Evolutionary conservation across 768 basidiomycete species (phyloP).

Genomic region (Boletus insuetus): DNA sequence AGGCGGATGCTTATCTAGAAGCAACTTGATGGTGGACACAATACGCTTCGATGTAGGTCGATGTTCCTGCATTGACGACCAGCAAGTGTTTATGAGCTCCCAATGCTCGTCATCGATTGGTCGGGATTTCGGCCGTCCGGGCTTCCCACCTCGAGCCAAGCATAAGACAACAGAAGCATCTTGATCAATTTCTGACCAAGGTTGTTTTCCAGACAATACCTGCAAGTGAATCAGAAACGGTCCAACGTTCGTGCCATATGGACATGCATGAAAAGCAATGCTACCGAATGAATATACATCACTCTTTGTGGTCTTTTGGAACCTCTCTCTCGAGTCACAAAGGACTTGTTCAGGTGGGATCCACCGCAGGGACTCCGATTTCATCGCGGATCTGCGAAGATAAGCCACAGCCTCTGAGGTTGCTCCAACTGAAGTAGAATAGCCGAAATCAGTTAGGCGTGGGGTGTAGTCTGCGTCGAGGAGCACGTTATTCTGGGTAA

Average conservation of each 20-base stretch:
- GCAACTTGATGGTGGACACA: background rate
- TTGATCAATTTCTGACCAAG: background rate
- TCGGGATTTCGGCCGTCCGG: background rate
- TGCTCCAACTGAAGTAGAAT: conserved; percentile 21
- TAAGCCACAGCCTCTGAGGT: background rate
- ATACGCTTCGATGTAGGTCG: background rate
- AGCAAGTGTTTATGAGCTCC: conserved; percentile 4
- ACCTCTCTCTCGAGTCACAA: conserved; percentile 11
- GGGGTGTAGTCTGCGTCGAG: conserved; percentile 27
- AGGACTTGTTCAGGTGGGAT: conserved; percentile 34
- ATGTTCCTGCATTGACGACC: background rate
- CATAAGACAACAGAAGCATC: conserved; percentile 4
- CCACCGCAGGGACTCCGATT: conserved; percentile 38
- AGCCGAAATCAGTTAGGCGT: conserved; percentile 44
- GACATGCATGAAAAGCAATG: conserved; percentile 24
- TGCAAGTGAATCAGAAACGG: background rate
- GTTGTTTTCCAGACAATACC: conserved; percentile 19
- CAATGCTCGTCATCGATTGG: background rate
- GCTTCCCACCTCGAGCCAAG: background rate
- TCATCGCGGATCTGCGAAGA: conserved; percentile 28
- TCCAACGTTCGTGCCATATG: background rate
- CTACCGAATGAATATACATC: conserved; percentile 24
- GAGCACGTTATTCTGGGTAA: conserved; percentile 14
- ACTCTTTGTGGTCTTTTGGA: conserved; percentile 1
- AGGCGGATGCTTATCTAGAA: background rate